These are phyloP conservation scores for Solanum aculeatissimum DNA, from an alignment of 305 asterid genomes.

Conservation along the genomic window DNA sequence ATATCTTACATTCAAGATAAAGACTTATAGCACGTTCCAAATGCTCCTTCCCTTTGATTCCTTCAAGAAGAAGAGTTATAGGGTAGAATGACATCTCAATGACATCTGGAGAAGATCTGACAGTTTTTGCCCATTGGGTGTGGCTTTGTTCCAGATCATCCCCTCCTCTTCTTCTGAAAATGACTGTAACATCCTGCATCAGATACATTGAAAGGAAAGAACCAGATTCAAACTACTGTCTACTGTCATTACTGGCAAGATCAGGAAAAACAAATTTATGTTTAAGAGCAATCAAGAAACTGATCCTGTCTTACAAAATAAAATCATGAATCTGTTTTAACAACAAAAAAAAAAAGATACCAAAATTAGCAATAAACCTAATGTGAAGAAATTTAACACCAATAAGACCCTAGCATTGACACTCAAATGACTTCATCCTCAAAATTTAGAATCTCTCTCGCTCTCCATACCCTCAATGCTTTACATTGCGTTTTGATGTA, in stretches of 20 bases:
- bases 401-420: background rate
- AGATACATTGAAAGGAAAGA: background rate
- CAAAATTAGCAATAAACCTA: background rate
- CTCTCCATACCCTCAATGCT: background rate
- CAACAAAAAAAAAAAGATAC: background rate
- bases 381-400: background rate
- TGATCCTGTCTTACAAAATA: background rate
- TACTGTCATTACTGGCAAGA: background rate
- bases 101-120: slow-evolving; percentile 70
- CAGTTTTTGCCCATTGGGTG: slow-evolving; percentile 61
- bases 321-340: background rate
- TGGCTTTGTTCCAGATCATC: slow-evolving; percentile 88
- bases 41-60: slow-evolving; percentile 59
- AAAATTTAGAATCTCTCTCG: background rate
- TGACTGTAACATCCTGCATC: slow-evolving; percentile 69
- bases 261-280: background rate
- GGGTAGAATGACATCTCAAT: slow-evolving; percentile 78
- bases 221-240: background rate
- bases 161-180: slow-evolving; percentile 88
- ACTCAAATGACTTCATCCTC: background rate
- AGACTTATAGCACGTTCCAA: slow-evolving; percentile 62
- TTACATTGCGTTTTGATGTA: background rate
- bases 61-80: slow-evolving; percentile 59
- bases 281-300: background rate
- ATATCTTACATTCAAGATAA: slow-evolving; percentile 62